These are phyloP conservation scores for Dothideomycetidae sp. DNA, from an alignment of 2,329 filamentous ascomycete genomes.

Conservation along the genomic window DNA sequence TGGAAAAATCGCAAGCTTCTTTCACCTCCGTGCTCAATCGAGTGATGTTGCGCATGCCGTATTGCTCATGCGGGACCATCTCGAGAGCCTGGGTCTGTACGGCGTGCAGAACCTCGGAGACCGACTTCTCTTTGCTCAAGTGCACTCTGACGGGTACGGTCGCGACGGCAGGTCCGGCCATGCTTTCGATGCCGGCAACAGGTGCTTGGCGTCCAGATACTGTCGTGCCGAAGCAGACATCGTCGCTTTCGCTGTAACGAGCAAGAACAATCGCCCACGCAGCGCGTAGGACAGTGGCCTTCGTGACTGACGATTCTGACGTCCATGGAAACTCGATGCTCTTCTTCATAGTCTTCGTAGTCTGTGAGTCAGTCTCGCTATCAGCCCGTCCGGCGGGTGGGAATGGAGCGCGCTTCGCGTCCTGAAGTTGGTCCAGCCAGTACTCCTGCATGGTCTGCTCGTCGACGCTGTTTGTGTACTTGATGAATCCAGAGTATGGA, in stretches of 20 bases:
- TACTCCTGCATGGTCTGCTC: not conserved
- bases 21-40: not conserved
- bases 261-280: conserved; percentile 3
- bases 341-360: not conserved
- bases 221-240: conserved; percentile 5
- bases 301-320: not conserved
- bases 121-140: not conserved
- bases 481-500: not conserved
- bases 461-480: not conserved
- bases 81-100: not conserved
- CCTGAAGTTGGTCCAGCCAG: not conserved
- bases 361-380: not conserved
- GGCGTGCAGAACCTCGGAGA: not conserved
- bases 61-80: not conserved
- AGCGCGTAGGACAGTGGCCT: conserved; percentile 1
- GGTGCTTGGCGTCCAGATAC: not conserved
- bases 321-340: not conserved
- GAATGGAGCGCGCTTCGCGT: not conserved
- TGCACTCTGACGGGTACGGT: not conserved
- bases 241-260: not conserved
- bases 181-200: not conserved
- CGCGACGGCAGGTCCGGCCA: not conserved
- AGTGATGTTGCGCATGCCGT: conserved; percentile 1
- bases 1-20: conserved; percentile 4
- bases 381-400: not conserved